Conservation (phyloP, 495 filamentous ascomycete species). For the Penicillium turbatum region DNA sequence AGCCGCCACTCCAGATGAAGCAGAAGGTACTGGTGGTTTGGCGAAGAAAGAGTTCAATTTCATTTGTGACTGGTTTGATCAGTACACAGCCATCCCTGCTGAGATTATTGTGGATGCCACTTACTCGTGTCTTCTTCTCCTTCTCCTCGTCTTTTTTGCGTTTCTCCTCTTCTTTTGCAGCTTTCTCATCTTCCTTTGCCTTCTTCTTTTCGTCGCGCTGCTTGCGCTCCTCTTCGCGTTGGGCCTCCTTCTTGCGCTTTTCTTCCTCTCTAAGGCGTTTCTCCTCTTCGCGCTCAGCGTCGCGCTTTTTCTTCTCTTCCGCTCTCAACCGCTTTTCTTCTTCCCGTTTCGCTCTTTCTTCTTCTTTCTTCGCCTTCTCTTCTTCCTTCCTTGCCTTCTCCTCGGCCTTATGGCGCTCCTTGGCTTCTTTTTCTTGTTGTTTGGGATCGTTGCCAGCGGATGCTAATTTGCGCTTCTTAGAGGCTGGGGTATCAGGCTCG, state of each 20-base stretch:
- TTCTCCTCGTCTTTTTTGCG: conserved; percentile 58
- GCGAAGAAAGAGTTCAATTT: conserved; percentile 59
- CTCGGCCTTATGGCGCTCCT: conserved; percentile 41
- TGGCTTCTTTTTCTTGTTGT: conserved; percentile 51
- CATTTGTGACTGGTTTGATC: conserved; percentile 49
- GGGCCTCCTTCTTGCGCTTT: conserved; percentile 24
- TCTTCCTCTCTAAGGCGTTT: conserved; percentile 48
- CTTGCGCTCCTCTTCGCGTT: conserved; percentile 27
- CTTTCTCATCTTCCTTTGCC: conserved; percentile 60
- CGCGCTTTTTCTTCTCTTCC: conserved; percentile 41
- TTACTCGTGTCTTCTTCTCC: conserved; percentile 63
- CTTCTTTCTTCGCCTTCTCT: conserved; percentile 37
- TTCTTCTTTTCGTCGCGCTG: conserved; percentile 50
- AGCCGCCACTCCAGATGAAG: conserved; percentile 9
- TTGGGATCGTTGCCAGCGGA: conserved; percentile 52
- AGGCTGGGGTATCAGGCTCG: conserved; percentile 10
- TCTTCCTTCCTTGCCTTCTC: conserved; percentile 44
- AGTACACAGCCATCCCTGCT: conserved; percentile 4
- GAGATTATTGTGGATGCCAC: conserved; percentile 15
- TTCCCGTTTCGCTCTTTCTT: conserved; percentile 45
- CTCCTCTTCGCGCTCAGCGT: conserved; percentile 45
- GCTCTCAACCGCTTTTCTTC: conserved; percentile 38
- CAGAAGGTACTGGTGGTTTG: conserved; percentile 39
- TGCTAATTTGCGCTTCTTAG: conserved; percentile 53
- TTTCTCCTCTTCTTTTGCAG: conserved; percentile 51